Base-by-base conservation (phyloP, 2,329 filamentous ascomycete genomes). In the Ceratocystis cacaofunesta region DNA sequence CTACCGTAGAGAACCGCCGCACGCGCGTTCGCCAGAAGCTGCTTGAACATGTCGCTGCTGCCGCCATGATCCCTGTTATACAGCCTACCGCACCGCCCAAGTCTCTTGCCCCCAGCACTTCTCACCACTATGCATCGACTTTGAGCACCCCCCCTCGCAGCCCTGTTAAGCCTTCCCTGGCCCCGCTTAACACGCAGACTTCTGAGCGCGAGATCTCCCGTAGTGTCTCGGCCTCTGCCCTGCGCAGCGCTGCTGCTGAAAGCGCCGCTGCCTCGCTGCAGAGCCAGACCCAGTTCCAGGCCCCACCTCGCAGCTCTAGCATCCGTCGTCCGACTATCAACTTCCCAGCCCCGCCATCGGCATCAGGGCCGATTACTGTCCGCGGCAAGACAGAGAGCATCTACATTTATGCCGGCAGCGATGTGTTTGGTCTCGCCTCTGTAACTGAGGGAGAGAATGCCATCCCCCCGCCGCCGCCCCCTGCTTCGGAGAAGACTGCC, bases 11-110 rank as follows among this genome's bases (percentile, higher is more conserved):
- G 74, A 90, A 91, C 72, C 80, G 89, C 71, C 84, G 88, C 50
- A 86, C 85, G 17, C 81, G 87, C 5, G 84, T 92, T 57, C 82
- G 88, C 46, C 88, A 92, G 72, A 92, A 91, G 78, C 78, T 92
- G 12, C 80, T 92, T 2, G 88, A 92, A 74, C 89, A 92, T 71
- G 85, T 92, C 63, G 88, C 89, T 60, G 89, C 87, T 17, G 86
- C 88, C 1, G 76, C 83, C 63, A 82, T 82, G 5, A 76, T 87
- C 12, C 73, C 76, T 41, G 61, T 72, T 15, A 70, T 72, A 10
- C 68, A 69, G 57, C 68, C 69, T 63, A 66, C 70, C 52, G 70
- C 73, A 22, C 69, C 75, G 17, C 48, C 22, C 46, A n/a, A 50
- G 48, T 19, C 43, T 55, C 8, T 41, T 43, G 69, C 73, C 7